A percentile compares a stretch with the other conserved stretches of the same genome.
Evolutionary conservation across 1,139 yeast genomes (phyloP).

Genomic region (Candida sanyaensis): DNA sequence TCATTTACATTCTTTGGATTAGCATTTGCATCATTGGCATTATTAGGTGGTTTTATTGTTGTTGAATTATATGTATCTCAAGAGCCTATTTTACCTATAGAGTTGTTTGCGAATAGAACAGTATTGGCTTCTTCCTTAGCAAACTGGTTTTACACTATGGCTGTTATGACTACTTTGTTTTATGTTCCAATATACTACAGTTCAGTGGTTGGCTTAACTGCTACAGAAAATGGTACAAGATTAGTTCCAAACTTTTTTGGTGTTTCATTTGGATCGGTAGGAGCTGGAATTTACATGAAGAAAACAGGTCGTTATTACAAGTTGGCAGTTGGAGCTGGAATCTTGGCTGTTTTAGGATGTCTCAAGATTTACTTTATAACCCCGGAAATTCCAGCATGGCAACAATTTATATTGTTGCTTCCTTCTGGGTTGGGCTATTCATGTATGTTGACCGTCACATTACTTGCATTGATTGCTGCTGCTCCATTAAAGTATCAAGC

Average conservation of each 20-base stretch:
- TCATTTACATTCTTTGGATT: slow-evolving; percentile 35
- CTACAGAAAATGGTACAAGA: slow-evolving; percentile 64
- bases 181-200: slow-evolving; percentile 67
- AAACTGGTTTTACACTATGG: slow-evolving; percentile 66
- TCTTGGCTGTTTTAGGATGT: slow-evolving; percentile 49
- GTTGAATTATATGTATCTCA: slow-evolving; percentile 56
- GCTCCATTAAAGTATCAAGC: slow-evolving; percentile 67
- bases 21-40: slow-evolving; percentile 18
- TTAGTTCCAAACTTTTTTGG: slow-evolving; percentile 68
- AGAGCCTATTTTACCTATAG: slow-evolving; percentile 71
- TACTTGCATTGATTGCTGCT: slow-evolving; percentile 66
- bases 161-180: slow-evolving; percentile 54
- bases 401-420: slow-evolving; percentile 35
- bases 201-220: slow-evolving; percentile 54
- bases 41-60: slow-evolving; percentile 40
- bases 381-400: slow-evolving; percentile 40
- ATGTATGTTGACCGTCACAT: slow-evolving; percentile 62
- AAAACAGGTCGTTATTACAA: slow-evolving; percentile 66
- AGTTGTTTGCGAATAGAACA: slow-evolving; percentile 55
- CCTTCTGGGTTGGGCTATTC: slow-evolving; percentile 63
- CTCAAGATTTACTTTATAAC: slow-evolving; percentile 37
- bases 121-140: slow-evolving; percentile 65
- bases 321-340: slow-evolving; percentile 47
- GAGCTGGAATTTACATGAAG: slow-evolving; percentile 70
- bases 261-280: slow-evolving; percentile 67